A percentile compares a stretch with the other conserved stretches of the same genome.
Evolutionary conservation across 768 basidiomycete genomes (phyloP).

Genomic region (Obba rivulosa): DNA sequence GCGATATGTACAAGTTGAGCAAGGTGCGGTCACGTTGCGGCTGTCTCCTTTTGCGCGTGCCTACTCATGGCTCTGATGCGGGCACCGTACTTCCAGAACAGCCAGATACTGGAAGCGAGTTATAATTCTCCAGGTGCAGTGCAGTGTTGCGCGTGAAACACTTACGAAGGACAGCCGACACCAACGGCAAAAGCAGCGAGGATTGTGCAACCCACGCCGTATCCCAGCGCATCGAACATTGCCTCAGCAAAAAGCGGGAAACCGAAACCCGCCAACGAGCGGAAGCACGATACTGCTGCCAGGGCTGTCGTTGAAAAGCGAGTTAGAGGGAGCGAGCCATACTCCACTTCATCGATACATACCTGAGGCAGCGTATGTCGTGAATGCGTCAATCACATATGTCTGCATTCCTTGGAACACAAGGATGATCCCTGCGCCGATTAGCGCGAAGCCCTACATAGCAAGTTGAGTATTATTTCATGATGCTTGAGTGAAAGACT

Average conservation of each 20-base stretch:
- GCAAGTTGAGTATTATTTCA: not conserved
- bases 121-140: too few species aligned
- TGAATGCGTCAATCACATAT: slow-evolving; percentile 65
- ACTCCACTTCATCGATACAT: slow-evolving; percentile 31
- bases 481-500: not conserved
- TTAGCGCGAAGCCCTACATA: slow-evolving; percentile 46
- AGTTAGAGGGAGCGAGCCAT: slow-evolving; percentile 40
- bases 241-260: slow-evolving; percentile 72
- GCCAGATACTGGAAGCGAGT: slow-evolving; percentile 31
- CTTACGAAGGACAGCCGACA: slow-evolving; percentile 53
- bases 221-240: slow-evolving; percentile 61
- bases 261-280: slow-evolving; percentile 62
- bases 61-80: slow-evolving; percentile 34
- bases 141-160: not conserved
- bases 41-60: slow-evolving; percentile 4
- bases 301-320: slow-evolving; percentile 36
- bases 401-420: slow-evolving; percentile 59
- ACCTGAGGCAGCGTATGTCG: slow-evolving; percentile 66
- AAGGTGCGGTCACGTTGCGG: not conserved
- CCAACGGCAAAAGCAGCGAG: slow-evolving; percentile 51
- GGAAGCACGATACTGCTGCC: slow-evolving; percentile 57
- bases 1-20: too few species aligned
- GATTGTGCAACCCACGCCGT: slow-evolving; percentile 63
- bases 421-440: slow-evolving; percentile 57
- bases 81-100: slow-evolving; percentile 40